Conservation (phyloP, 2,329 filamentous ascomycete genomes). For the Magnaporthiopsis incrustans region DNA sequence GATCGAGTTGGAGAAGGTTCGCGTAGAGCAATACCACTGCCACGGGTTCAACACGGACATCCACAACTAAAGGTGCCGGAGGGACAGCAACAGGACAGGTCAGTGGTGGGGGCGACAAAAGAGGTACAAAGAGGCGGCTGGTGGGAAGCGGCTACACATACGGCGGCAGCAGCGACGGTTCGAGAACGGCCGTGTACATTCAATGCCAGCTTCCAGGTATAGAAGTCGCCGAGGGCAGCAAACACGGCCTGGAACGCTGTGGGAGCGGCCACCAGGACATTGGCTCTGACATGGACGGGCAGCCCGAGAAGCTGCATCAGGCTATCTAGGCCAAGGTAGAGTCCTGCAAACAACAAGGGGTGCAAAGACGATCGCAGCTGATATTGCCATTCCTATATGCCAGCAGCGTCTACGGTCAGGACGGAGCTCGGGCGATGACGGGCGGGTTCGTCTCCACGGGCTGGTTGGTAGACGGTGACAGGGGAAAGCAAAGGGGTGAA, state of each 20-base stretch:
- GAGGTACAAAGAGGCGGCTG: not conserved
- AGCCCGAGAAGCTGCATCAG: constrained; percentile 47
- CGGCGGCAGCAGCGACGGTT: constrained; percentile 59
- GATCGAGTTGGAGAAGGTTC: constrained; percentile 89
- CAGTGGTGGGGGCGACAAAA: not conserved
- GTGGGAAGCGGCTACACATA: constrained; percentile 36
- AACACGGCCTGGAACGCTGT: constrained; percentile 69
- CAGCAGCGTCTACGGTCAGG: constrained; percentile 4
- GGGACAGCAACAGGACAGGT: constrained; percentile 4
- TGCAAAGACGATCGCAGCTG: constrained; percentile 85
- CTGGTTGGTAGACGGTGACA: not conserved
- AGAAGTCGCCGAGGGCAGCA: constrained; percentile 74
- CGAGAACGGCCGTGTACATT: constrained; percentile 62
- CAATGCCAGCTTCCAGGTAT: constrained; percentile 74
- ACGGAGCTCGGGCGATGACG: not conserved
- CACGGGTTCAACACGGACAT: constrained; percentile 73
- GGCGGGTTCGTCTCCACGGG: not conserved
- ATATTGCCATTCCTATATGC: constrained; percentile 79
- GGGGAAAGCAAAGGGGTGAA: not conserved
- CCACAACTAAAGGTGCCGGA: constrained; percentile 43
- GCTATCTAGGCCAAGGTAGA: constrained; percentile 57
- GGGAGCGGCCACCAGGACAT: constrained; percentile 64
- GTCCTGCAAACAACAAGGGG: constrained; percentile 72
- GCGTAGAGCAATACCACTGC: constrained; percentile 93
- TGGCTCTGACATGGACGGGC: constrained; percentile 48